Base-by-base conservation (phyloP, 805 yeast genomes). In the Teunomyces cretensis region DNA sequence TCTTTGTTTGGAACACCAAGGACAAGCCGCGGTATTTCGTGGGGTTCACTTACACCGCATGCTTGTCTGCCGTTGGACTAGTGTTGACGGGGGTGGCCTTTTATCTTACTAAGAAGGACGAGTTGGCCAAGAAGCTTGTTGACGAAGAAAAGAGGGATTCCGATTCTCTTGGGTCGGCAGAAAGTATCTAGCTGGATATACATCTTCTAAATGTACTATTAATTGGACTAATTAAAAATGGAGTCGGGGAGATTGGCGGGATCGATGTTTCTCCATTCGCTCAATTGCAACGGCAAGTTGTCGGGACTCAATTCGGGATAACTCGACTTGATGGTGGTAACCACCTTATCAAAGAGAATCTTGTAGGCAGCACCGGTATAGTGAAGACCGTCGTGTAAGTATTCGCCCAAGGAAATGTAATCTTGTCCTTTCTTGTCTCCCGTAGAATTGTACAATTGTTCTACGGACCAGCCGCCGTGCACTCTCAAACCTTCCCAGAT, bases 221-320 rank as follows among this genome's bases (percentile, higher is more conserved):
- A 3, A 19, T 19, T 26, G 12, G 3, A 11, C 12, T 41, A 33
- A 7, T 33, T 17, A 17, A 42, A 43, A 39, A 46, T 46, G 14
- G 43, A 39, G 15, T 17, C 42, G 4, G 19, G 53, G 9, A 47
- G 15, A 35, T 50, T 37, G 6, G 31, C 42, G 12, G 41, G 47
- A 35, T 56, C 53, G 6, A 57, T 45, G 2, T 68, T 68, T 43
- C 65, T 57, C 76, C 80, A 79, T 28, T 51, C 46, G 2, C 80
- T 75, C n/a, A 71, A 57, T 24, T 58, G 61, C 43, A 47, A 45
- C 0, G 60, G 54, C 36, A 79, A 45, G n/a, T 58, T 65, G 6
- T 66, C 75, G 1, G 84, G 76, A 3, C 57, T 45, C 13, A 70
- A 60, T 36, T 79, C 78, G 0, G 87, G 88, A 53, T 76, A 83